A percentile compares a stretch with the other conserved stretches of the same genome.
phyloP scores from a whole-genome alignment of 495 filamentous ascomycete species.

The Pseudomonodictys pantanalensis region DNA sequence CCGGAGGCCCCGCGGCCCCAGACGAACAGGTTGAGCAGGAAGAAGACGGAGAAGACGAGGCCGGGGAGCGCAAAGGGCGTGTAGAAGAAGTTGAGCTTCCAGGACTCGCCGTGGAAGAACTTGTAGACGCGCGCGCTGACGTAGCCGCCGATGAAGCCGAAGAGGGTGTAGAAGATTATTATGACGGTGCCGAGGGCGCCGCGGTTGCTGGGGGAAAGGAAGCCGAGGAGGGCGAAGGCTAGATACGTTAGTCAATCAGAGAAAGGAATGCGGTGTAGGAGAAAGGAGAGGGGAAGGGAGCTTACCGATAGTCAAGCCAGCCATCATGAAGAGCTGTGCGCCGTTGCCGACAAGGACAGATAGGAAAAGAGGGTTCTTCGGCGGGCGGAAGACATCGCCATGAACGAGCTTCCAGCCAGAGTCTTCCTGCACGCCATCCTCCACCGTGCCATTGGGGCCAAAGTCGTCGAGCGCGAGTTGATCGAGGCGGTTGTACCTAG shows the following conservation, averaged over 20 bases:
- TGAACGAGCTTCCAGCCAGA: conserved; percentile 98
- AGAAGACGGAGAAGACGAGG: conserved; percentile 84
- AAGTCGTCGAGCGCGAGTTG: conserved; percentile 81
- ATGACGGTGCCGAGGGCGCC: conserved; percentile 89
- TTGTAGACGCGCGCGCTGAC: conserved; percentile 88
- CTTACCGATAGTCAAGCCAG: conserved; percentile 80
- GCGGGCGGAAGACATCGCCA: conserved; percentile 92
- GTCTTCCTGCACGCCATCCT: conserved; percentile 95
- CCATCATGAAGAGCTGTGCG: conserved; percentile 96
- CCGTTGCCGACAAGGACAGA: conserved; percentile 90
- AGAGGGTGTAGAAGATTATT: conserved; percentile 85
- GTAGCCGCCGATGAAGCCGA: conserved; percentile 92
- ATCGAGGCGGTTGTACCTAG: conserved; percentile 90
- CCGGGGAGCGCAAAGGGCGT: conserved; percentile 84
- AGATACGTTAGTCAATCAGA: conserved; percentile 10
- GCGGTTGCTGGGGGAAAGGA: conserved; percentile 91
- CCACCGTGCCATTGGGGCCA: conserved; percentile 64
- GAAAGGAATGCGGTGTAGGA: neutral
- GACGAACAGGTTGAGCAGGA: conserved; percentile 92
- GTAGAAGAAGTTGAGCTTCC: conserved; percentile 88
- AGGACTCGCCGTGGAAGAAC: conserved; percentile 81
- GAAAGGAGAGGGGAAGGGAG: too few species aligned
- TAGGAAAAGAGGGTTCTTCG: conserved; percentile 75
- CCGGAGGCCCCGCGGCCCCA: conserved; percentile 88
- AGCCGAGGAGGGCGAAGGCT: conserved; percentile 85